phyloP scores from a whole-genome alignment of 768 basidiomycete species.

The Lentinus brumalis region DNA sequence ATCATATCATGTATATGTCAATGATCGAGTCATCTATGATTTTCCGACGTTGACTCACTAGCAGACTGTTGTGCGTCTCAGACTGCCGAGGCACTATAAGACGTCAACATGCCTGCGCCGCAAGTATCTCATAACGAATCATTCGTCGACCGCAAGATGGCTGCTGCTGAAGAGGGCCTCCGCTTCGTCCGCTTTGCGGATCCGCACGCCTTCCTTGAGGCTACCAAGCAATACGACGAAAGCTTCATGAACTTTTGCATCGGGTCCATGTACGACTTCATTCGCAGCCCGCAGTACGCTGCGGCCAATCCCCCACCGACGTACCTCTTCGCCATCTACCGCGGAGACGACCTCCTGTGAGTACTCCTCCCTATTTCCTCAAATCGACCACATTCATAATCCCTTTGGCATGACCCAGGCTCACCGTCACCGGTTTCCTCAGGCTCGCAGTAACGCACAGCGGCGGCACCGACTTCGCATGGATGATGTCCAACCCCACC shows the following conservation, averaged over 20 bases:
- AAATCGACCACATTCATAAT: neutral
- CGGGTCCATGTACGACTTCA: neutral
- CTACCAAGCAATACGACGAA: neutral
- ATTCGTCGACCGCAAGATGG: no score
- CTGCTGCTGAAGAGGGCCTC: no score
- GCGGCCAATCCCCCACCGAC: neutral
- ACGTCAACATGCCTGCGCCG: no score
- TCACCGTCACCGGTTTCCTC: neutral
- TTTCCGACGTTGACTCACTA: no score
- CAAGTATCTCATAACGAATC: no score
- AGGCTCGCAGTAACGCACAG: neutral
- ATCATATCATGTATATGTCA: no score
- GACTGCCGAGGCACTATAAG: no score
- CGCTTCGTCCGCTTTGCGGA: neutral
- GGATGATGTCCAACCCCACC: neutral
- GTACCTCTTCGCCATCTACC: neutral
- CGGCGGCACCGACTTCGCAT: neutral
- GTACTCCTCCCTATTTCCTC: neutral
- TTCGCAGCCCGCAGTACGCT: neutral
- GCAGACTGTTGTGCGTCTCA: no score
- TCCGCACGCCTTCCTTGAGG: neutral
- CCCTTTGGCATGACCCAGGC: neutral
- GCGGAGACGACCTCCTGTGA: neutral
- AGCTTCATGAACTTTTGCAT: conserved; percentile 7
- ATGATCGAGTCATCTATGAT: no score